These are phyloP conservation scores for Linum lewisii DNA, from an alignment of 345 rosid genomes.

Conservation along the genomic window DNA sequence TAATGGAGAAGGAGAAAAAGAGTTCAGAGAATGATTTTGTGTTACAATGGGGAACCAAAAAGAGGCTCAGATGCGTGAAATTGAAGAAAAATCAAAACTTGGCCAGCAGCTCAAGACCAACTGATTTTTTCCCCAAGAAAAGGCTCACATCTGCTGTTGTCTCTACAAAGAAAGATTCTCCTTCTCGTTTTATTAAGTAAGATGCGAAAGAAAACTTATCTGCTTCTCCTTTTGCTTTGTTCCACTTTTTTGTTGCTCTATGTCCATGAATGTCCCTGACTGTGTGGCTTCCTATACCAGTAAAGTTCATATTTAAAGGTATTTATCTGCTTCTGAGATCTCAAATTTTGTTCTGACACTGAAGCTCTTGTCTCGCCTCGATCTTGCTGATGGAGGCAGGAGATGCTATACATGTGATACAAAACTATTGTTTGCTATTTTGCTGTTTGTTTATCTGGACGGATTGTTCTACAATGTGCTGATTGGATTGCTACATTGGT, in stretches of 20 bases:
- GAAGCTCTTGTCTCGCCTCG: background rate
- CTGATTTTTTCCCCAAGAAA: conserved; percentile 45
- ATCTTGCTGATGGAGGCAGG: background rate
- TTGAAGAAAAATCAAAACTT: conserved; percentile 50
- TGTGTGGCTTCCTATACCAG: background rate
- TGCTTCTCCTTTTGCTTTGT: background rate
- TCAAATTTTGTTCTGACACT: too few species aligned
- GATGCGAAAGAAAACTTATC: conserved; percentile 5
- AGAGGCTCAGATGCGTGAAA: conserved; percentile 77
- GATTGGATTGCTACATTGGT: background rate
- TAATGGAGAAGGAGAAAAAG: conserved; percentile 63
- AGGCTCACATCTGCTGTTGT: conserved; percentile 38
- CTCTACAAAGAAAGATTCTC: conserved; percentile 40
- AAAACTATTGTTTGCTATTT: too few species aligned
- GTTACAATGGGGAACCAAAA: conserved; percentile 87
- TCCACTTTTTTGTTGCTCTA: background rate
- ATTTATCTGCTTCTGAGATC: background rate
- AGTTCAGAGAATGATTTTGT: conserved; percentile 66
- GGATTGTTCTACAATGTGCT: background rate
- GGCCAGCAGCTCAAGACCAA: conserved; percentile 31
- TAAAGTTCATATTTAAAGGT: background rate
- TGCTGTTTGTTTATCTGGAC: background rate
- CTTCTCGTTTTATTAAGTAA: conserved; percentile 51
- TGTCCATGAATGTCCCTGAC: background rate
- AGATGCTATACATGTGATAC: too few species aligned